phyloP scores from a whole-genome alignment of 352 stramenopile species.

The Globisporangium rhizosaccharum region DNA sequence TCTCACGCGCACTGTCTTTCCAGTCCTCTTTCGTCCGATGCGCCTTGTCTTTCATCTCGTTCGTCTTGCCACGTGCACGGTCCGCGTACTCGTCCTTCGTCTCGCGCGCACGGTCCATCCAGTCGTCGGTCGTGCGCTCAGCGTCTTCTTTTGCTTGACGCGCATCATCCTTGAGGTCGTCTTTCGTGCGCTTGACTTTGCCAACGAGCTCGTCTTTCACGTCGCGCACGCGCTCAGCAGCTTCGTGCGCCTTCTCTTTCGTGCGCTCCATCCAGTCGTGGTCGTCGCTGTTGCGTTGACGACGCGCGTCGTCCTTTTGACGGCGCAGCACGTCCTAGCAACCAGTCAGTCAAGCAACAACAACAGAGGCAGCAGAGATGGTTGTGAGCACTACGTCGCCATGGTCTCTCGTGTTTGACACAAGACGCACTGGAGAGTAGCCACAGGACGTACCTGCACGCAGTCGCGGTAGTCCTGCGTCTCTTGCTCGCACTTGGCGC shows the following conservation, averaged over 20 bases:
- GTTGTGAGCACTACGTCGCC: no score
- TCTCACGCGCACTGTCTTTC: constrained; percentile 27
- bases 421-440: not conserved
- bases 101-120: constrained; percentile 18
- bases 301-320: constrained; percentile 18
- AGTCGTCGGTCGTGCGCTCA: constrained; percentile 20
- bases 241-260: constrained; percentile 25
- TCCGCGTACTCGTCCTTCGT: constrained; percentile 3
- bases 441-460: constrained; percentile 34
- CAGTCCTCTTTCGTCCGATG: constrained; percentile 27
- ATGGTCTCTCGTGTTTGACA: no score
- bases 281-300: constrained; percentile 7
- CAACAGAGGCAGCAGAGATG: not conserved
- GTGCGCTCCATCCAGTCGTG: constrained; percentile 54
- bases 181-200: constrained; percentile 24
- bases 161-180: constrained; percentile 28
- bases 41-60: constrained; percentile 26
- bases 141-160: constrained; percentile 27
- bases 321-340: constrained; percentile 41
- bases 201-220: constrained; percentile 46
- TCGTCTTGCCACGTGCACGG: no score
- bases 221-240: constrained; percentile 25
- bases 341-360: not conserved
- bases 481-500: constrained; percentile 61
- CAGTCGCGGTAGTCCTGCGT: constrained; percentile 68